Percentiles rank a stretch among this genome's conserved stretches.
Conservation (phyloP, 192 early-diverging fungal species). For the Coemansia sp. region DNA sequence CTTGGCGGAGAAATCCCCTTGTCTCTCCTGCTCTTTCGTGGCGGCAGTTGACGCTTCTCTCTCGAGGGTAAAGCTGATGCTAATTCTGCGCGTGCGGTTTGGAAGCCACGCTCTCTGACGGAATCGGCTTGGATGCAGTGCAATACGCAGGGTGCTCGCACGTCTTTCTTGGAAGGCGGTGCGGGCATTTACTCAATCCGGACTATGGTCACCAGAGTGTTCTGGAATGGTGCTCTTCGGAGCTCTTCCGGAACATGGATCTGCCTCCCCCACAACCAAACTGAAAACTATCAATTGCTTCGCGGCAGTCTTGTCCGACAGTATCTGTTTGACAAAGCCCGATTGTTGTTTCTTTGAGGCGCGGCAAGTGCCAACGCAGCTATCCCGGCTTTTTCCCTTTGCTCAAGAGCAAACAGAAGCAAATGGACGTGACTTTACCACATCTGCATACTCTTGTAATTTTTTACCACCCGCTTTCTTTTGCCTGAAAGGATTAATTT, state of each 20-base stretch:
- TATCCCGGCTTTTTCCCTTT: neutral
- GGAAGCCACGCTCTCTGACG: slow-evolving; percentile 3
- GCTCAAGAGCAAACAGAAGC: neutral
- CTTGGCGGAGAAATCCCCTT: too few relatives aligned
- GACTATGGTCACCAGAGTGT: slow-evolving; percentile 8
- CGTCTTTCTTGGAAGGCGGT: neutral
- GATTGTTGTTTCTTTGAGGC: too few relatives aligned
- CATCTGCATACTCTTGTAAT: too few relatives aligned
- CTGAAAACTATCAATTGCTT: neutral
- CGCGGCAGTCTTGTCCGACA: too few relatives aligned
- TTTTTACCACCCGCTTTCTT: too few relatives aligned
- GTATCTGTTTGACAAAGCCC: too few relatives aligned
- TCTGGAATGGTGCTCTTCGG: neutral
- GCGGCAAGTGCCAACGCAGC: too few relatives aligned
- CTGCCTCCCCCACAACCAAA: slow-evolving; percentile 2
- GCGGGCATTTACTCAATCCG: slow-evolving; percentile 9
- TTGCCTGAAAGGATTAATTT: too few relatives aligned
- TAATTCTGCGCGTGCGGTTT: slow-evolving; percentile 2
- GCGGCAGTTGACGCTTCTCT: slow-evolving; percentile 2
- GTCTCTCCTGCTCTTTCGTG: neutral
- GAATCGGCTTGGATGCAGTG: slow-evolving; percentile 6
- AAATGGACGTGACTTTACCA: too few relatives aligned
- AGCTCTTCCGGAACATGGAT: neutral
- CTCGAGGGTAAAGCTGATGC: slow-evolving; percentile 3
- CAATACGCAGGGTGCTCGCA: slow-evolving; percentile 4